Conservation (phyloP, 768 basidiomycete genomes). For the Boletus rubropictus region DNA sequence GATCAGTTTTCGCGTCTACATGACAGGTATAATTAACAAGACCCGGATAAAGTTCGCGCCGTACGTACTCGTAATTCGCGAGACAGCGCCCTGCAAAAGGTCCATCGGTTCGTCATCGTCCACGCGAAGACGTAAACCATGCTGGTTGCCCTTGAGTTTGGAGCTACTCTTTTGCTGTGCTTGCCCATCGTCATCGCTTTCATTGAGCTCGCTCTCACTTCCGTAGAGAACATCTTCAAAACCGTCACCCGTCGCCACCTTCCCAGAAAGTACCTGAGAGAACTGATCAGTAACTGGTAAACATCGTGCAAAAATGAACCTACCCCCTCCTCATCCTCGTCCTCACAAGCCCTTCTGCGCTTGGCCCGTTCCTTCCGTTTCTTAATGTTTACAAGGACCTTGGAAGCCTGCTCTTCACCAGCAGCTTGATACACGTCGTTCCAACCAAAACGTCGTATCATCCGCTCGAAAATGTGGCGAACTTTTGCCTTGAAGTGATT, state of each 20-base stretch:
- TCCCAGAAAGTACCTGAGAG: conserved; percentile 38
- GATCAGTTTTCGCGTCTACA: conserved; percentile 41
- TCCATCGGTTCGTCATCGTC: conserved; percentile 97
- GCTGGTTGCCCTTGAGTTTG: conserved; percentile 34
- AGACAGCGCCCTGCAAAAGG: conserved; percentile 73
- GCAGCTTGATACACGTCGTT: conserved; percentile 73
- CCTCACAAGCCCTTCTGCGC: conserved; percentile 66
- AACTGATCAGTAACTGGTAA: conserved; percentile 7
- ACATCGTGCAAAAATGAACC: background rate
- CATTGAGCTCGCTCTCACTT: conserved; percentile 85
- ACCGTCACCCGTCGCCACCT: conserved; percentile 69
- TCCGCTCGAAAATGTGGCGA: conserved; percentile 92
- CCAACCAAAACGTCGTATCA: conserved; percentile 87
- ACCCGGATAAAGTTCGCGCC: background rate
- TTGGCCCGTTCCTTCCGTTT: conserved; percentile 93
- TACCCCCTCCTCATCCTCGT: conserved; percentile 54
- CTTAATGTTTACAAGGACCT: conserved; percentile 90
- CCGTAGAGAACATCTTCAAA: conserved; percentile 98
- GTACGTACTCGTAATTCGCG: conserved; percentile 62
- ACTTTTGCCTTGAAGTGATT: conserved; percentile 99
- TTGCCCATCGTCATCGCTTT: conserved; percentile 56
- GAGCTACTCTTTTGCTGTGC: conserved; percentile 27
- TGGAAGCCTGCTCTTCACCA: conserved; percentile 74
- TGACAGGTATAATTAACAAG: conserved; percentile 4
- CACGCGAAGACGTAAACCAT: conserved; percentile 63